These are phyloP conservation scores for Blastomyces emzantsi DNA, from an alignment of 2,329 filamentous ascomycete species.

Conservation along the genomic window DNA sequence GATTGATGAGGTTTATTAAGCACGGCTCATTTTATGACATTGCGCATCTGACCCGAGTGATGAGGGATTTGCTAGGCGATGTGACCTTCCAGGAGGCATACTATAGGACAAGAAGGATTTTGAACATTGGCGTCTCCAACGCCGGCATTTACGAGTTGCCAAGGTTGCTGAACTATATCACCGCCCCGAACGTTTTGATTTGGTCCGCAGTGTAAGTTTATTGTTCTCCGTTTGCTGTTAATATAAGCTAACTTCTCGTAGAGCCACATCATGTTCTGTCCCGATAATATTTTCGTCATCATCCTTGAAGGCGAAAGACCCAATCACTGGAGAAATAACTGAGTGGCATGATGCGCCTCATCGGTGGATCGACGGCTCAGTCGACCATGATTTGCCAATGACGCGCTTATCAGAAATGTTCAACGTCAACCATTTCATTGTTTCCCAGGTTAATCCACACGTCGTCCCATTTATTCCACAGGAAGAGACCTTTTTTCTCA, in stretches of 20 bases:
- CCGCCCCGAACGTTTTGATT: constrained; percentile 86
- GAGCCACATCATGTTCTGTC: constrained; percentile 86
- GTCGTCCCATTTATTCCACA: constrained; percentile 76
- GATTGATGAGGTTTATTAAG: constrained; percentile 65
- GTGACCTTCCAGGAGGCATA: constrained; percentile 95
- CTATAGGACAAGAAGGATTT: constrained; percentile 81
- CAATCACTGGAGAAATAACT: constrained; percentile 62
- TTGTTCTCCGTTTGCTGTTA: neutral
- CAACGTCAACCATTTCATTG: constrained; percentile 97
- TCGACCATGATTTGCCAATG: constrained; percentile 91
- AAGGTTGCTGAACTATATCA: constrained; percentile 81
- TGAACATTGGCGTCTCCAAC: constrained; percentile 90
- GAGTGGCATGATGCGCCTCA: constrained; percentile 82
- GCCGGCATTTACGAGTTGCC: constrained; percentile 82
- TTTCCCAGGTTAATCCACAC: constrained; percentile 93
- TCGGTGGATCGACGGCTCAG: constrained; percentile 87
- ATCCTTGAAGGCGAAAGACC: constrained; percentile 74
- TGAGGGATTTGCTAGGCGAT: constrained; percentile 72
- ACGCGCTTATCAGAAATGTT: constrained; percentile 87
- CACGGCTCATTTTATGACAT: constrained; percentile 80
- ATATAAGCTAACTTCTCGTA: constrained; percentile 19
- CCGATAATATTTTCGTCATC: constrained; percentile 76
- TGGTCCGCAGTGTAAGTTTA: constrained; percentile 73
- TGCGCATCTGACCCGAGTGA: constrained; percentile 67
- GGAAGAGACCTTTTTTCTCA: constrained; percentile 51